Conservation (phyloP, 768 basidiomycete genomes). For the Tulasnella sp. region DNA sequence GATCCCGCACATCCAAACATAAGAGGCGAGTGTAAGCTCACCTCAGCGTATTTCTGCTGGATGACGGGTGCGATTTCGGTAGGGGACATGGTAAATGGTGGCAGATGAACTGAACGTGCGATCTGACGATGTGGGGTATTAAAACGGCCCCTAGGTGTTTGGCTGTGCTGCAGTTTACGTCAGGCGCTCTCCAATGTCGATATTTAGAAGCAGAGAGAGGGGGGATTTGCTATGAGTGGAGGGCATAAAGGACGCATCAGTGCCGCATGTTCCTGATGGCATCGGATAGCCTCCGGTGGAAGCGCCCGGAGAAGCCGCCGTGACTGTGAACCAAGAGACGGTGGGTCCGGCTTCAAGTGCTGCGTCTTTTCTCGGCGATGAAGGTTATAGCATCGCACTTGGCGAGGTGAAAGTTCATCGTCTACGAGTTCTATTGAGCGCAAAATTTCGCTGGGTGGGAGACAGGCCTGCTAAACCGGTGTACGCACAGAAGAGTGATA, state of each 20-base stretch:
- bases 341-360: neutral
- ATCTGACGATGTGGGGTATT: neutral
- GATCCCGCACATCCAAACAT: neutral
- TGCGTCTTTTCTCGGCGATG: neutral
- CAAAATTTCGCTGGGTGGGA: too few species aligned
- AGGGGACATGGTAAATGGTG: neutral
- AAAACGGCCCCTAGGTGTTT: neutral
- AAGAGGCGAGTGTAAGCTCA: neutral
- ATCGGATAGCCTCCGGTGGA: neutral
- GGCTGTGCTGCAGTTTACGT: neutral
- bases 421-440: too few species aligned
- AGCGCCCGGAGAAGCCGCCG: neutral
- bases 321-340: neutral
- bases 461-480: too few species aligned
- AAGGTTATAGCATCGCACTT: too few species aligned
- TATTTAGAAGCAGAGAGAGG: neutral
- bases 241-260: neutral
- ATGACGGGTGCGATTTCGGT: neutral
- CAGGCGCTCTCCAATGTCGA: neutral
- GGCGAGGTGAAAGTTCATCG: too few species aligned
- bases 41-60: slow-evolving; percentile 11
- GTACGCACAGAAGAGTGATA: too few species aligned
- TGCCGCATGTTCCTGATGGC: neutral
- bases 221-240: neutral
- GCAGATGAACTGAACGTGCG: neutral